Base-by-base conservation (phyloP, 192 early-diverging fungal genomes). In the Lobulomyces angularis region DNA sequence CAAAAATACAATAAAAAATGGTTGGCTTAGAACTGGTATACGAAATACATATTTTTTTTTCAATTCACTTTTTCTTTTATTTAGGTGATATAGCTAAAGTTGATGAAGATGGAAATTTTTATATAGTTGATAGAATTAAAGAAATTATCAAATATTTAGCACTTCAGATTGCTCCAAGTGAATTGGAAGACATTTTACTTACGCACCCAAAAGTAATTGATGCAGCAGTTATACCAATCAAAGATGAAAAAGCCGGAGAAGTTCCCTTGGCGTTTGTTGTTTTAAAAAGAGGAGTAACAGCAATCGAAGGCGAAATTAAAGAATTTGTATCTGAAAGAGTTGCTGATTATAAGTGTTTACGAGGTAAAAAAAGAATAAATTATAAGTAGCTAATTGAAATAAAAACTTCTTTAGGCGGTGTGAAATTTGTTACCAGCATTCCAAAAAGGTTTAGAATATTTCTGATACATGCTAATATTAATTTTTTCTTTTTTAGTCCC, bases 141-240 rank as follows among this genome's bases (percentile, higher is more conserved):
- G 84, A 89, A 48, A 62, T 90, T 7, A 92, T 91, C 61, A 92
- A 96, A 55, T 95, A n/a, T n/a, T n/a, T n/a, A n/a, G n/a, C n/a
- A n/a, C n/a, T 75, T 44, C 72, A 86, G 53, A 82, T 95, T 12
- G 70, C 85, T 2, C 90, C 88, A 1, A 82, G 85, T 1, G 87
- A 91, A 56, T 65, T 95, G 9, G 90, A 95, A 51, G 75, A 65
- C 2, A 25, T 79, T 31, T 55, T 90, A 42, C 46, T 86, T 2
- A 57, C 72, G 25, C 80, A 90, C 41, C 79, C 81, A 0, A 37
- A 54, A 5, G 62, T 95, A n/a, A n/a, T 44, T 12, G 53, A 55
- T 9, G 41, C 48, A 24, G 64, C 62, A 3, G 69, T 71, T 27
- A 60, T 65, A 41, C 35, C 33, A 3, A 8, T 20, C 11, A 58